Evolutionary conservation across 2,329 filamentous ascomycete genomes (phyloP).

Genomic region (Aspergillus brunneoviolaceus): DNA sequence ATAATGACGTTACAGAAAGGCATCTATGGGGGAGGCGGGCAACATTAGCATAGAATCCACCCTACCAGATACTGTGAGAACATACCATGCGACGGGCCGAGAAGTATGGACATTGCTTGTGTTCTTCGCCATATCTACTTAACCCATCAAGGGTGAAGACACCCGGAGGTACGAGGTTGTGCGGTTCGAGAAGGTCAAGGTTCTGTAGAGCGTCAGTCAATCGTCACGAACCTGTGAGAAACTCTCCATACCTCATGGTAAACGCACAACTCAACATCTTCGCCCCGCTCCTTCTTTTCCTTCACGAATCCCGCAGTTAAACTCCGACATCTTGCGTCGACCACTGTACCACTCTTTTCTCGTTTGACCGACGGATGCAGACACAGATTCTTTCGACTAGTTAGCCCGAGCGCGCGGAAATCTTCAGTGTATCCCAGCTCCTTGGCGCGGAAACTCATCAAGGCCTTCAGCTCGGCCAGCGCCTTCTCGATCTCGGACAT

Average conservation of each 20-base stretch:
- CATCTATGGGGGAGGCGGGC: slow-evolving; percentile 62
- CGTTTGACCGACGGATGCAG: slow-evolving; percentile 93
- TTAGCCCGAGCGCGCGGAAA: slow-evolving; percentile 86
- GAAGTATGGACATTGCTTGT: slow-evolving; percentile 98
- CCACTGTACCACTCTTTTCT: slow-evolving; percentile 90
- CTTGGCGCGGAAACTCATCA: slow-evolving; percentile 93
- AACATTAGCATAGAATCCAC: neutral
- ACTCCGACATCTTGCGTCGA: slow-evolving; percentile 94
- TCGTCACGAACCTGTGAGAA: neutral
- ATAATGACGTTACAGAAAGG: slow-evolving; percentile 99
- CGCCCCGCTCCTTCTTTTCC: slow-evolving; percentile 93
- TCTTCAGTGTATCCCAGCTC: slow-evolving; percentile 90
- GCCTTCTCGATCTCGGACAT: slow-evolving; percentile 99
- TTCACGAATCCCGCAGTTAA: slow-evolving; percentile 95
- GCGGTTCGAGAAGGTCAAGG: slow-evolving; percentile 87
- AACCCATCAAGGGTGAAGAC: slow-evolving; percentile 94
- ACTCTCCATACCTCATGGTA: slow-evolving; percentile 75
- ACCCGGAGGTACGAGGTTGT: slow-evolving; percentile 90
- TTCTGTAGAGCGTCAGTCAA: slow-evolving; percentile 58
- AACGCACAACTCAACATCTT: slow-evolving; percentile 89
- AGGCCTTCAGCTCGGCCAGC: slow-evolving; percentile 78
- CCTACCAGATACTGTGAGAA: neutral
- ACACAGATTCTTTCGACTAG: slow-evolving; percentile 95
- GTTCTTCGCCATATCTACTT: slow-evolving; percentile 83
- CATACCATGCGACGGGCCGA: slow-evolving; percentile 87